phyloP scores from a whole-genome alignment of 805 yeast genomes.

The Spathaspora arborariae region DNA sequence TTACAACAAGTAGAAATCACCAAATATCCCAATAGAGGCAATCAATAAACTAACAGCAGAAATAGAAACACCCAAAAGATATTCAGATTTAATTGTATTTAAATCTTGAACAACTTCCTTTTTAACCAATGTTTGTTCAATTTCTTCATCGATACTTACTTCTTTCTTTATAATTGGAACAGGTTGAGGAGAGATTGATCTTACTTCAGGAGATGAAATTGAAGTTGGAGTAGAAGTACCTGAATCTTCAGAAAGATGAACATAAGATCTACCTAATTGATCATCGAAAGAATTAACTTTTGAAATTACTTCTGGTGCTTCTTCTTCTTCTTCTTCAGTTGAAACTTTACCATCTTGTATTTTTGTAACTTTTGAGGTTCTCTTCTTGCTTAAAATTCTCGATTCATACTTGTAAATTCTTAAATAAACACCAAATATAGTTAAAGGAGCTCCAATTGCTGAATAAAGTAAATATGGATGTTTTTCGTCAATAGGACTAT shows the following conservation, averaged over 20 bases:
- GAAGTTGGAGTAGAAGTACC: constrained; percentile 25
- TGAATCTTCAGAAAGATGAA: constrained; percentile 39
- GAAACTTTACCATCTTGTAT: not conserved
- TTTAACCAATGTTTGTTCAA: constrained; percentile 24
- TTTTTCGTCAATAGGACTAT: constrained; percentile 51
- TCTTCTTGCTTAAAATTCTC: constrained; percentile 11
- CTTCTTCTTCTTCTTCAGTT: not conserved
- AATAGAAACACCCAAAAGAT: constrained; percentile 38
- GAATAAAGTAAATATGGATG: constrained; percentile 75
- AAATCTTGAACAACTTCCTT: constrained; percentile 24
- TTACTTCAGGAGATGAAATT: constrained; percentile 23
- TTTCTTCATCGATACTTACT: constrained; percentile 20
- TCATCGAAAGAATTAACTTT: constrained; percentile 18
- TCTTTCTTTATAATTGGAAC: constrained; percentile 8
- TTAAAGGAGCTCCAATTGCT: constrained; percentile 49
- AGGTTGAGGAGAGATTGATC: constrained; percentile 3
- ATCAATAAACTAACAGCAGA: constrained; percentile 45
- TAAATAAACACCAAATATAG: constrained; percentile 23
- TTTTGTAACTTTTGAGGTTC: not conserved
- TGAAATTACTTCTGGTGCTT: not conserved
- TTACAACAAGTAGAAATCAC: constrained; percentile 38
- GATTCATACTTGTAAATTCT: constrained; percentile 15
- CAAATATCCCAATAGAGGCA: constrained; percentile 53
- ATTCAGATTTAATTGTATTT: constrained; percentile 30
- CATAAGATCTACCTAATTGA: constrained; percentile 36